Base-by-base conservation (phyloP, 768 basidiomycete genomes). In the Tricholoma saponaceum region DNA sequence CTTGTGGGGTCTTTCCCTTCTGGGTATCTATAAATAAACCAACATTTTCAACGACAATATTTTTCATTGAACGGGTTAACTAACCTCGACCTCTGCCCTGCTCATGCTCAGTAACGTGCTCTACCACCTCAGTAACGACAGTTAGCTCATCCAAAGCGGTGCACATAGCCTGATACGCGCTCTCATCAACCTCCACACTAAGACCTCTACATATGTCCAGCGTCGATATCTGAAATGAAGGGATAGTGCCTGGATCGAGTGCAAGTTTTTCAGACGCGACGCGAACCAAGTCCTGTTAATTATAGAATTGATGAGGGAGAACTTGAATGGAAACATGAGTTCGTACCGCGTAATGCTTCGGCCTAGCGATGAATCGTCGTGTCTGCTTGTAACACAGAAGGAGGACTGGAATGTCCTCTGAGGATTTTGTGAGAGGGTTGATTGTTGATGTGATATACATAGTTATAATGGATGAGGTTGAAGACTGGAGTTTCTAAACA, bases 131-230 rank as follows among this genome's bases (percentile, higher is more conserved):
- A 30, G 20, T 16, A 30, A 54, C 53, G 3, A 74, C 63, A 5
- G 49, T 60, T 14, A 75, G 59, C 52, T 73, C 68, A 46, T 72
- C 72, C 58, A 75, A 55, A 9, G 65, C 59, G 6, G 51, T 37
- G 54, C 56, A 62, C 46, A 74, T 62, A 2, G 64, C 58, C 1
- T 62, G 58, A 54, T 71, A 75, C 1, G 68, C 72, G 56, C 67
- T 69, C 39, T 69, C 62, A 39, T 71, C 70, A 47, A 74, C 67
- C 39, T 71, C 71, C 1, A 70, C 62, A 13, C 60, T 59, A 23
- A 55, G 41, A 4, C 67, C 69, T 30, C 64, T 60, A 47, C 72
- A 75, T 28, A 68, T 67, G 25, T 72, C 70, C 22, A 72, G 58
- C 1, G 69, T 58, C 0, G 66, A 65, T 3, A 70, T 73, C 10